Evolutionary conservation across 2,329 filamentous ascomycete species (phyloP), one percentile per base, ranked within the genome.

Genomic region (Ceratocystis destructans): DNA sequence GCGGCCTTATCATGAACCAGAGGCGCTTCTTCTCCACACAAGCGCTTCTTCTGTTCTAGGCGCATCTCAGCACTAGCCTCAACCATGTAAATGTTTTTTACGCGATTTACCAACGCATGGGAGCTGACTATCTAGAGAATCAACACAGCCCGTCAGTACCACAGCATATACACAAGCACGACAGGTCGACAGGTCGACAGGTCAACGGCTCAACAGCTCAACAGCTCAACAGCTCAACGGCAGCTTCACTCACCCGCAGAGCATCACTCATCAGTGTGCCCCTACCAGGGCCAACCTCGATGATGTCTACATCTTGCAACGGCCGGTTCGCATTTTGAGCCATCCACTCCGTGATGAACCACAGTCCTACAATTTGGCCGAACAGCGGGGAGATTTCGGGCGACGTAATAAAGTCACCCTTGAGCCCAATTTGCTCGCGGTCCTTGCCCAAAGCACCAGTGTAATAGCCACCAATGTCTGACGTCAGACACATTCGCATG

Each of bases 191-290:
- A 15, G 37, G 46, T 20, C 15, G 8, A 41, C 37, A 41, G 37
- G n/a, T n/a, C n/a, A n/a, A n/a, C n/a, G n/a, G n/a, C 33, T 20
- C 15, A 7, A 41, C 37, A 15, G 3, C 37, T 5, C 12, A 10
- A 15, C 10, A 5, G 37, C 46, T 20, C 15, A 7, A 41, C 37
- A 15, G 37, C 48, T 20, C 15, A 7, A 41, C 37, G 12, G 37
- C 37, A 15, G 0, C 48, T 70, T 10, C 20, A 28, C 86, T 74
- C 79, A 94, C 90, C 71, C 94, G 82, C 70, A 99, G 77, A 77
- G 97, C 89, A 78, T 99, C 94, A 76, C 93, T 90, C 93, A 99
- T 99, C 71, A 99, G 78, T 15, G 94, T 99, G 15, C 94, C 94
- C 74, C 93, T 85, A 12, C 94, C 94, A 2, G 94, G 94, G 0